phyloP scores from a whole-genome alignment of 2,329 filamentous ascomycete genomes.

The Rosellinia necatrix region DNA sequence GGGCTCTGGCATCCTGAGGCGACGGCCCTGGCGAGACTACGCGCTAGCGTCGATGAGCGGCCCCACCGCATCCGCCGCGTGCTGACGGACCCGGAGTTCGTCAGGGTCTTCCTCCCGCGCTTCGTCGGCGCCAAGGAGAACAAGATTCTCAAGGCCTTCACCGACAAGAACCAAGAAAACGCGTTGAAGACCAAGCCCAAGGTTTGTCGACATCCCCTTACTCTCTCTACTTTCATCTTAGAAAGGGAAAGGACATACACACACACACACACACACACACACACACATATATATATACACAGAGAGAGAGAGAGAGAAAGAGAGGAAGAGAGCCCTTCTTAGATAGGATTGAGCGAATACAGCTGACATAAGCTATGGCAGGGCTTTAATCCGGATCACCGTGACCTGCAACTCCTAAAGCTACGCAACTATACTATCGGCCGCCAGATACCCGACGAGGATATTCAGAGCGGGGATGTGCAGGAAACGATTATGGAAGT shows the following conservation, averaged over 20 bases:
- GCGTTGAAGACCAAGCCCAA: slow-evolving; percentile 87
- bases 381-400: slow-evolving; percentile 76
- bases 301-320: too few relatives aligned
- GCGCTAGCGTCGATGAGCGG: slow-evolving; percentile 75
- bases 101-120: slow-evolving; percentile 66
- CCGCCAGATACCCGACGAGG: slow-evolving; percentile 66
- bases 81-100: slow-evolving; percentile 64
- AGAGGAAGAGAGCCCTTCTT: too few relatives aligned
- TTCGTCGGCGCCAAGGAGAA: slow-evolving; percentile 48
- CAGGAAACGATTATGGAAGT: slow-evolving; percentile 68
- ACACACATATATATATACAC: too few relatives aligned
- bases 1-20: slow-evolving; percentile 82
- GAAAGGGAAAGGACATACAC: too few relatives aligned
- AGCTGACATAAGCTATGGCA: slow-evolving; percentile 41
- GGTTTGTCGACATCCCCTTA: slow-evolving; percentile 52
- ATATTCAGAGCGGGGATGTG: slow-evolving; percentile 65
- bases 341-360: too few relatives aligned
- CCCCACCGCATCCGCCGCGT: slow-evolving; percentile 71
- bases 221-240: too few relatives aligned
- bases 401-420: slow-evolving; percentile 79
- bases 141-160: slow-evolving; percentile 68
- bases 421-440: slow-evolving; percentile 79
- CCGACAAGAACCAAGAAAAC: slow-evolving; percentile 68
- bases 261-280: too few relatives aligned
- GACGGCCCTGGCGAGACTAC: slow-evolving; percentile 66